Evolutionary conservation across 2,329 filamentous ascomycete species (phyloP), one percentile per base, ranked within the genome.

Genomic region (Aspergillus sojae): DNA sequence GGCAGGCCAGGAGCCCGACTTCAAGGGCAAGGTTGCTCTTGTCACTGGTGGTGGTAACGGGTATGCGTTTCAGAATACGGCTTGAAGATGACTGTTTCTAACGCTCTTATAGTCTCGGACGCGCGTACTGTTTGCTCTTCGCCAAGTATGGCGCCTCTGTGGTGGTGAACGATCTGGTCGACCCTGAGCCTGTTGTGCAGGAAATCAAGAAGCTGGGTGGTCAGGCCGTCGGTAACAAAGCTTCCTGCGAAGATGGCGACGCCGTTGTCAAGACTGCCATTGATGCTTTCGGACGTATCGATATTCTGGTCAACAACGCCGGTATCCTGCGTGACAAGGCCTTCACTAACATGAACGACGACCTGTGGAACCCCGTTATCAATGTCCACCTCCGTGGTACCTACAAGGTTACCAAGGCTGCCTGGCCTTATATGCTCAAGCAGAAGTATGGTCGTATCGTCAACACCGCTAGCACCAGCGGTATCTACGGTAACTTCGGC

Each of bases 401-500:
- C 65, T 99, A 96, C 84, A 96, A 97, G 84, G 88, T 94, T 69
- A 94, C 93, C 76, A 97, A 97, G 87, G 95, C 95, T 65, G 95
- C 95, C 23, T 99, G 94, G 93, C 95, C 95, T 57, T 91, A 96
- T 80, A 92, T 99, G 85, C 85, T 98, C 58, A 97, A 97, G 86
- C 95, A 99, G 81, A 98, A 97, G 85, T 99, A 97, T 75, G 95
- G 95, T 70, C 93, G 95, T 74, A 89, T 99, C 65, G 85, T 99
- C 75, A 99, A 99, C 86, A 99, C 95, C 55, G 95, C 95, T 46
- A 96, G 93, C 41, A 98, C 95, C 56, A 96, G 91, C 72, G 95
- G 95, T 80, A 96, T 99, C 79, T 99, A 99, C 78, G 95, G 95
- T 72, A 99, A 97, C 86, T 99, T 99, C 78, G 95, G 95, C 67